phyloP scores from a whole-genome alignment of 345 rosid genomes.

The Raphanus sativus region DNA sequence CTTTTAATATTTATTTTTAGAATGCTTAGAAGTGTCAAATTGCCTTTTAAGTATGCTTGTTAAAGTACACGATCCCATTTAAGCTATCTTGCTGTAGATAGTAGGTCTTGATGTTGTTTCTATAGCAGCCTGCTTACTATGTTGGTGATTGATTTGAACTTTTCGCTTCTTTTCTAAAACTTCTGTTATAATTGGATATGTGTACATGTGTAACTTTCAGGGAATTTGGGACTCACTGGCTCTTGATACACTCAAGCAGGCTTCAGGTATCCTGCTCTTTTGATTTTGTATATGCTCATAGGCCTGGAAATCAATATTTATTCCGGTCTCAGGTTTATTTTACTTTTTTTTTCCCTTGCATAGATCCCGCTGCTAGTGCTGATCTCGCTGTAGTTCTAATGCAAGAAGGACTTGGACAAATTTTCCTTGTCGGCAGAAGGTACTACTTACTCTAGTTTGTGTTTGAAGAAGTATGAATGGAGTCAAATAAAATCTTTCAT shows the following conservation, averaged over 20 bases:
- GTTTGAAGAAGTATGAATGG: neutral
- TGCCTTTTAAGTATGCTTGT: neutral
- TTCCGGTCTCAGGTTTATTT: neutral
- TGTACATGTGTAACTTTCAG: conserved; percentile 39
- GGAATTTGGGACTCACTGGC: conserved; percentile 85
- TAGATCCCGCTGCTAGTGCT: conserved; percentile 95
- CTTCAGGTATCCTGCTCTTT: conserved; percentile 62
- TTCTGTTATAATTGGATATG: conserved; percentile 4
- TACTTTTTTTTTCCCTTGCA: conserved; percentile 17
- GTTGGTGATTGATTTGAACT: neutral
- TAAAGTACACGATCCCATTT: neutral
- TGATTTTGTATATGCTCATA: conserved; percentile 1
- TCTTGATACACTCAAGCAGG: conserved; percentile 71
- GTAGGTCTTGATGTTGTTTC: neutral
- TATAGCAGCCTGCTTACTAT: neutral
- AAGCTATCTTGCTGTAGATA: neutral
- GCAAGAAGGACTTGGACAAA: conserved; percentile 95
- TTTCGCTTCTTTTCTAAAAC: neutral
- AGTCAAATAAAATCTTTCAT: neutral
- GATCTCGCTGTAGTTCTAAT: conserved; percentile 84
- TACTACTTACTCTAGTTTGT: conserved; percentile 31
- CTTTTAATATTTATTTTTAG: neutral
- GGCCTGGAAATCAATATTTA: neutral
- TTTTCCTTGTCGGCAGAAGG: conserved; percentile 90
- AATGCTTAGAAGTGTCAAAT: neutral